These are phyloP conservation scores for Leptomonas seymouri DNA, from an alignment of 208 protist species.

Conservation along the genomic window DNA sequence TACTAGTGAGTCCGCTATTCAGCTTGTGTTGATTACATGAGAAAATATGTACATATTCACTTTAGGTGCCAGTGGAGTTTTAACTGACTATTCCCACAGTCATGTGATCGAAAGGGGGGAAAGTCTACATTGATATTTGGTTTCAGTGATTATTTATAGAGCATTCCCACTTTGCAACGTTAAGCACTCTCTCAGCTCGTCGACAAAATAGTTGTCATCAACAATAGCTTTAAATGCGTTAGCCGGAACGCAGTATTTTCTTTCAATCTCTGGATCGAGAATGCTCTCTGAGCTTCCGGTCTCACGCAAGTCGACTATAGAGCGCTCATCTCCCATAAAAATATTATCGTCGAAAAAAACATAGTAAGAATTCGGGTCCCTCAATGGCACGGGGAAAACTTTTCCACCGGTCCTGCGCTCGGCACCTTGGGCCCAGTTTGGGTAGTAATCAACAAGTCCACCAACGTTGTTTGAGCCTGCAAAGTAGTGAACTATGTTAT, in stretches of 20 bases:
- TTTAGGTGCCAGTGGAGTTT: too few species aligned
- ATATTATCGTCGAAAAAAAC: slow-evolving; percentile 94
- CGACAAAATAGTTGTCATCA: slow-evolving; percentile 83
- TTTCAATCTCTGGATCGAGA: slow-evolving; percentile 46
- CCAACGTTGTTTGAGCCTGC: slow-evolving; percentile 59
- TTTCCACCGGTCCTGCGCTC: slow-evolving; percentile 82
- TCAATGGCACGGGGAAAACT: slow-evolving; percentile 66
- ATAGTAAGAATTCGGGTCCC: slow-evolving; percentile 44
- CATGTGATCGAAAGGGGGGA: too few species aligned
- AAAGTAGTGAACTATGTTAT: slow-evolving; percentile 62
- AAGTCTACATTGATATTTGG: background rate
- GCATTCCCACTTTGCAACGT: slow-evolving; percentile 18
- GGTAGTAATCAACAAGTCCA: slow-evolving; percentile 91
- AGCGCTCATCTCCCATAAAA: slow-evolving; percentile 76
- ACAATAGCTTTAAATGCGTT: slow-evolving; percentile 87
- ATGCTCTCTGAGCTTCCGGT: slow-evolving; percentile 44
- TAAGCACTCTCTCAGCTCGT: slow-evolving; percentile 53
- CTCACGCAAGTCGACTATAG: slow-evolving; percentile 88
- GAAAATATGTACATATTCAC: too few species aligned
- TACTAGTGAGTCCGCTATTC: background rate
- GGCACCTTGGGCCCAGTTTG: slow-evolving; percentile 78
- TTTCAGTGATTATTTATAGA: background rate
- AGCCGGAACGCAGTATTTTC: slow-evolving; percentile 73
- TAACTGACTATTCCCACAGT: too few species aligned
- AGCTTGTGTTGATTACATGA: background rate